Conservation (phyloP, 176 grass and related monocot genomes). For the Lolium multiflorum region DNA sequence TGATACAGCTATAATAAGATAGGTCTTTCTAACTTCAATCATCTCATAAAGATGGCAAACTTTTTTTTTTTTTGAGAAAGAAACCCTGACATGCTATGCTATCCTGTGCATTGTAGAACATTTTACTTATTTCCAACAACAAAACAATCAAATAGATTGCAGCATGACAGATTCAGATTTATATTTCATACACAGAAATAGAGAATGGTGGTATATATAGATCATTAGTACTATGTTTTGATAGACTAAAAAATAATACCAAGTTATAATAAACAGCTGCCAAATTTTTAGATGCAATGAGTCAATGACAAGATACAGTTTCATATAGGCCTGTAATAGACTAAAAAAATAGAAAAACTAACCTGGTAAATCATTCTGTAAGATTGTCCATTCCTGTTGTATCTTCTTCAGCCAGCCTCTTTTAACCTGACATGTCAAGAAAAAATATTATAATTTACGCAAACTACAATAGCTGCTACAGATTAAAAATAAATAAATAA, state of each 20-base stretch:
- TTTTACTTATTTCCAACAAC: constrained; percentile 6
- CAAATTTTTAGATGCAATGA: constrained; percentile 5
- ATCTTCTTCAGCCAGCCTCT: constrained; percentile 92
- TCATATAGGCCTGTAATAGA: not conserved
- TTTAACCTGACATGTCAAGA: constrained; percentile 58
- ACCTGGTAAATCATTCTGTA: constrained; percentile 89
- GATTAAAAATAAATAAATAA: constrained; percentile 3
- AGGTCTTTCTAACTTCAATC: not conserved
- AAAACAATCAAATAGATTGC: not conserved
- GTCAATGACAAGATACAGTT: constrained; percentile 11
- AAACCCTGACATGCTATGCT: not conserved
- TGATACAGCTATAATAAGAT: constrained; percentile 12
- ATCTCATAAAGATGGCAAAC: not conserved
- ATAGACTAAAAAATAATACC: not conserved
- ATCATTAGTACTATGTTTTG: not conserved
- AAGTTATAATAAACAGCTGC: constrained; percentile 20
- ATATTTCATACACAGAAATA: not conserved
- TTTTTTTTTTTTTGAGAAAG: not conserved
- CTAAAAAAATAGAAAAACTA: constrained; percentile 20
- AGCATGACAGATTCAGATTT: not conserved
- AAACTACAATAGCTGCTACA: not conserved
- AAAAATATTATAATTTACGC: constrained; percentile 33
- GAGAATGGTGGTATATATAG: not conserved
- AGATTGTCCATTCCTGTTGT: constrained; percentile 84
- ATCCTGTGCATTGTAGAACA: not conserved